Base-by-base conservation (phyloP, 805 yeast species). In the Ogataea wickerhamii region DNA sequence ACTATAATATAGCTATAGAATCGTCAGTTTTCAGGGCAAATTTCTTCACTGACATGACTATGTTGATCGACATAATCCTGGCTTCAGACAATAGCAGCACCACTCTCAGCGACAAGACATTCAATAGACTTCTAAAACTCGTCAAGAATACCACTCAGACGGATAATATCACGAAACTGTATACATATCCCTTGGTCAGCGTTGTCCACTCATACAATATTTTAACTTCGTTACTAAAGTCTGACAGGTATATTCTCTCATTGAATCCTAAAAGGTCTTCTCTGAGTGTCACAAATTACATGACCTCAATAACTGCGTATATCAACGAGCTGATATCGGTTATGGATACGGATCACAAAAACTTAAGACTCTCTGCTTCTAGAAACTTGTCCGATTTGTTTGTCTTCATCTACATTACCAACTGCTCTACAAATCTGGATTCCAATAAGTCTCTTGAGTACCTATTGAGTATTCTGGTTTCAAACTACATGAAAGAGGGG, bases 321-420 rank as follows among this genome's bases (percentile, higher is more conserved):
- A 34, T 45, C 8, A 21, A 20, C 16, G 42, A 45, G 13, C 27
- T 60, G 2, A 43, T 61, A 10, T 6, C 32, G 6, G 40, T 51
- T 2, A 49, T 61, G 52, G 53, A 56, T 18, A 56, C 65, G 2
- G 51, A 51, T 23, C 52, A 49, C 35, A 55, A 58, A 32, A 49
- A 56, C 22, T 38, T 61, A 19, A 49, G 65, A 40, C 32, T 61
- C 4, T 44, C 59, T 2, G 10, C 56, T 8, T 45, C 66, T 1
- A 62, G 55, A 35, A 58, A 58, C 29, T 22, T 62, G 6, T 42
- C 66, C 0, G 66, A 60, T 40, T 40, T 64, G 28, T 41, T 64
- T 8, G 56, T 57, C 10, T 64, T 56, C 48, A 51, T 56, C 27
- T 55, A 51, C 32, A 48, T 61, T 18, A 56, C 53, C 17, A 51